Base-by-base conservation (phyloP, 768 basidiomycete species). In the Hericium rajendrae region DNA sequence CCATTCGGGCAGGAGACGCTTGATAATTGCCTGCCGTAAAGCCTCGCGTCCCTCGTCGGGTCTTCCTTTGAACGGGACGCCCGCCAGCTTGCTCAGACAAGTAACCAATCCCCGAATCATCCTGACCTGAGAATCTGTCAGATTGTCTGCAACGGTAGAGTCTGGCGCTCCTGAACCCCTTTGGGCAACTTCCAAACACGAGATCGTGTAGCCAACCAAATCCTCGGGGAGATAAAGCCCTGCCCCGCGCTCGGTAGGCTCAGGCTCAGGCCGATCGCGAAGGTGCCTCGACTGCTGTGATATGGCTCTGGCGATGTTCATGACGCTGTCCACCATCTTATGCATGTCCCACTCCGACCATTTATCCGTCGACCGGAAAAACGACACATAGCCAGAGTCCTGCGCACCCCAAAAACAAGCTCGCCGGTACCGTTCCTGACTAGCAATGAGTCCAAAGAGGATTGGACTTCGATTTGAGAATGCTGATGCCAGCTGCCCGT, bases 211-310 rank as follows among this genome's bases (percentile, higher is more conserved):
- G 3, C 88, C 89, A 39, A 95, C 74, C 15, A 98, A 73, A 62
- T 97, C 93, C 62, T 95, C 90, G 0, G 97, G 93, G 1, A 99
- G 76, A 66, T 97, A 97, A 50, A 94, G 80, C 5, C 92, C 91
- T 0, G 82, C 80, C 1, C 93, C 93, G 24, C 90, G 79, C 59
- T 91, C 88, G 2, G 82, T 80, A 2, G 71, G 64, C 13, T 91
- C 86, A 2, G 86, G 84, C 65, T 88, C 86, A 18, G 79, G 76
- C 24, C 88, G 78, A 55, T 90, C 90, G 32, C 92, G 80, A 5
- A 95, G 72, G 68, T 92, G 89, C 20, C 86, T 76, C 13, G 87
- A 85, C 70, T 97, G 95, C 64, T 86, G 84, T 2, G 93, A 94
- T 39, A 93, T 74, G 1, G 85, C 82, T 69, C 85, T 86, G 32